Percentiles rank a stretch among this genome's conserved stretches.
Conservation (phyloP, 2,329 filamentous ascomycete genomes). For the Cadophora sp. region DNA sequence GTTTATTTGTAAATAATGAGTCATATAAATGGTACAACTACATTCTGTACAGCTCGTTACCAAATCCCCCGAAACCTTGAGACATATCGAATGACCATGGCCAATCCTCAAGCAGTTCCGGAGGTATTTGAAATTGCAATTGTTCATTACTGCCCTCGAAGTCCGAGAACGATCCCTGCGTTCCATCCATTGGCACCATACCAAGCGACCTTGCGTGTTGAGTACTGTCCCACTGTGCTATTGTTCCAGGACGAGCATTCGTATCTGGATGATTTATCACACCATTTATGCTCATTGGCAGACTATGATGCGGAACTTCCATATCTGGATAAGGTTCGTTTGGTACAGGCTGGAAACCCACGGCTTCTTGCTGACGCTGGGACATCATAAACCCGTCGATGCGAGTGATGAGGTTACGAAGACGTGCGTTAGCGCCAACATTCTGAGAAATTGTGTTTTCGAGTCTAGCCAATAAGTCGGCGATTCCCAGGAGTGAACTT, state of each 20-base stretch:
- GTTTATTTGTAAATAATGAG: too few relatives aligned
- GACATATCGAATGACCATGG: neutral
- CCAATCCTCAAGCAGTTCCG: neutral
- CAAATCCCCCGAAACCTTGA: neutral
- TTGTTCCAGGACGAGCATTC: too few relatives aligned
- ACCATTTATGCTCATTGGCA: neutral
- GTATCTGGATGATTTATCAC: neutral
- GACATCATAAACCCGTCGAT: slow-evolving; percentile 47
- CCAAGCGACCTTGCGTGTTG: neutral
- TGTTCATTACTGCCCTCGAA: neutral
- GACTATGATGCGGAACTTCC: neutral
- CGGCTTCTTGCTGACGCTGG: slow-evolving; percentile 15
- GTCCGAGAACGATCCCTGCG: neutral
- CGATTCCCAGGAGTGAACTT: slow-evolving; percentile 51
- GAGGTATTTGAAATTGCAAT: neutral
- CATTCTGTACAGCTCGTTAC: too few relatives aligned
- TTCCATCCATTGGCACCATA: neutral
- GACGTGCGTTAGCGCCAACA: slow-evolving; percentile 48
- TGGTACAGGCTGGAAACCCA: neutral
- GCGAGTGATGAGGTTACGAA: slow-evolving; percentile 50
- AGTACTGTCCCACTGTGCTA: neutral
- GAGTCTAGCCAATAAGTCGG: slow-evolving; percentile 52
- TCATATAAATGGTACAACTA: too few relatives aligned
- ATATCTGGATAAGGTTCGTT: neutral
- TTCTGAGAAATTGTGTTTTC: slow-evolving; percentile 48